Percentiles rank a stretch among this genome's conserved stretches.
Conservation (phyloP, 2,329 filamentous ascomycete species). For the Aspergillus floridensis region DNA sequence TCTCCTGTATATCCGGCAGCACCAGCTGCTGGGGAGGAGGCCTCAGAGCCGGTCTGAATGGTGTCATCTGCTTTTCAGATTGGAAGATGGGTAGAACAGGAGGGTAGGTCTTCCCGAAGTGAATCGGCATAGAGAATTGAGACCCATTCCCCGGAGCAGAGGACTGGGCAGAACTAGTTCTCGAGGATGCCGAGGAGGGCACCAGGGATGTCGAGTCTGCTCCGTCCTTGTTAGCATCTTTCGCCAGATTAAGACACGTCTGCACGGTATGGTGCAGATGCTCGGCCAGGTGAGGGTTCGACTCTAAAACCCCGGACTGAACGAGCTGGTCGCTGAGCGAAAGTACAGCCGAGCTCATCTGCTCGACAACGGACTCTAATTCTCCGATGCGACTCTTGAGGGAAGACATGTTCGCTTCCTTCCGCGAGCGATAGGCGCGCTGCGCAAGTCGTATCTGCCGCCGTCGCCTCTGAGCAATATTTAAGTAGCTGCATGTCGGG, state of each 20-base stretch:
- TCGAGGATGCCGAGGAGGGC: not conserved
- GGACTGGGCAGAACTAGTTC: not conserved
- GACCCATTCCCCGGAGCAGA: not conserved
- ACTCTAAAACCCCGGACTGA: slow-evolving; percentile 19
- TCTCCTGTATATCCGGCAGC: slow-evolving; percentile 6
- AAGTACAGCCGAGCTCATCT: slow-evolving; percentile 23
- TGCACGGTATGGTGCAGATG: slow-evolving; percentile 22
- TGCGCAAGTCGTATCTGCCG: slow-evolving; percentile 27
- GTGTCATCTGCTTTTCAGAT: not conserved
- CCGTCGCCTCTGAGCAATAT: slow-evolving; percentile 19
- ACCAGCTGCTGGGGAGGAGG: not conserved
- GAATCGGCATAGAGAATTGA: not conserved
- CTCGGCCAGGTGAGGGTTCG: slow-evolving; percentile 15
- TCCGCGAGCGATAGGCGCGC: slow-evolving; percentile 27
- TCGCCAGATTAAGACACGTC: slow-evolving; percentile 17
- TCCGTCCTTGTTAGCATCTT: slow-evolving; percentile 5
- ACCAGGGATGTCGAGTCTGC: not conserved
- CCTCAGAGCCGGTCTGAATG: not conserved
- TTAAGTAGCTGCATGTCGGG: not conserved
- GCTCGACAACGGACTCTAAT: slow-evolving; percentile 21
- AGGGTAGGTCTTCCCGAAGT: not conserved
- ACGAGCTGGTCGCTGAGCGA: slow-evolving; percentile 23
- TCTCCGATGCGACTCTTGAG: slow-evolving; percentile 20
- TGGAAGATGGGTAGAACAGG: not conserved
- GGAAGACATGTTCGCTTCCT: slow-evolving; percentile 21